phyloP scores from a whole-genome alignment of 2,329 filamentous ascomycete genomes.

The Neurospora sp. region DNA sequence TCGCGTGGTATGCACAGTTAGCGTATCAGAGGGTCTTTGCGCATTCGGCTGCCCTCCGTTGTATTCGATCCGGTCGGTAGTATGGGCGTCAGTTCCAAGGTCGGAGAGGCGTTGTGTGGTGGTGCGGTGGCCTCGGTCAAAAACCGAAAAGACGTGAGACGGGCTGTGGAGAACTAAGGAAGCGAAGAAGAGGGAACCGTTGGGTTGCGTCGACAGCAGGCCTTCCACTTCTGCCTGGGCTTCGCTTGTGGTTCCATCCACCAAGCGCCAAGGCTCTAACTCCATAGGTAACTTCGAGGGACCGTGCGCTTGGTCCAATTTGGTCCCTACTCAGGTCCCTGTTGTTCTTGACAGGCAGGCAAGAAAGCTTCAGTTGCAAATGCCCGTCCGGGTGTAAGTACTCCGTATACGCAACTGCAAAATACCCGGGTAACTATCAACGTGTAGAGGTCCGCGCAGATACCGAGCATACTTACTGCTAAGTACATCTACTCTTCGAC shows the following conservation, averaged over 20 bases:
- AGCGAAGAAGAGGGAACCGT: not conserved
- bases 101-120: not conserved
- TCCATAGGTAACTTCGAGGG: not conserved
- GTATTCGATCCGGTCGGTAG: not conserved
- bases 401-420: constrained; percentile 1
- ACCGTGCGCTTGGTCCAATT: not conserved
- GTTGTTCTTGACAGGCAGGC: no score
- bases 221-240: not conserved
- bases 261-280: not conserved
- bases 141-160: not conserved
- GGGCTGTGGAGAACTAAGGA: not conserved
- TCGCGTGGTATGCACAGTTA: not conserved
- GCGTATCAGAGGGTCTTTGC: not conserved
- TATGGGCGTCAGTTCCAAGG: not conserved
- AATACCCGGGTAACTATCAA: not conserved
- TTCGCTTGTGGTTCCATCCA: not conserved
- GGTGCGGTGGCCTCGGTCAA: not conserved
- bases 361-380: not conserved
- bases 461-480: not conserved
- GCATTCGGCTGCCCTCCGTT: constrained; percentile 3
- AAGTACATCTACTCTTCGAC: not conserved
- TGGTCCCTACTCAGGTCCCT: not conserved
- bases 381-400: not conserved
- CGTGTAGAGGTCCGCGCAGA: not conserved
- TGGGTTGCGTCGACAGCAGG: not conserved